Conservation (phyloP, 148 eudicot genomes). For the Silene latifolia region DNA sequence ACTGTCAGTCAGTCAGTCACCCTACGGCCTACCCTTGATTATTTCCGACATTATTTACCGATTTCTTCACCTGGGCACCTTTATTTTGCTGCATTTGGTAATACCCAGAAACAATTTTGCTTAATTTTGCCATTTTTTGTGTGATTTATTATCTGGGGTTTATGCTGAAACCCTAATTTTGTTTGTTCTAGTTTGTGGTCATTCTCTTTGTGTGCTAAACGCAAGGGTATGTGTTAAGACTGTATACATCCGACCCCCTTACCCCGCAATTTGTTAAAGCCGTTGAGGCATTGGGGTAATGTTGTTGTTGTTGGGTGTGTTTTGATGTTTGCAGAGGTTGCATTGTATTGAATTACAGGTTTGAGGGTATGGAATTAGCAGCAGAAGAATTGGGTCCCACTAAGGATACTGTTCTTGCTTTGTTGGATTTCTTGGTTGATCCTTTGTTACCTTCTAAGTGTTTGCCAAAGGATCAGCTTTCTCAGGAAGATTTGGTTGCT, state of each 20-base stretch:
- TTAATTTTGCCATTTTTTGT: neutral
- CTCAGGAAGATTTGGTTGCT: conserved; percentile 51
- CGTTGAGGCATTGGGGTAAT: no score
- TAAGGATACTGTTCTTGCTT: conserved; percentile 54
- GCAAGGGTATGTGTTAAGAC: neutral
- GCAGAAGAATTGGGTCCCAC: conserved; percentile 30
- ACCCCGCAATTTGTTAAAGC: no score
- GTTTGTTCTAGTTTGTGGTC: neutral
- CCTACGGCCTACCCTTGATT: no score
- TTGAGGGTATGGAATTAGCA: conserved; percentile 22
- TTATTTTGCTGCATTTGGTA: conserved; percentile 16
- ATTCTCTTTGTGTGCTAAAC: no score
- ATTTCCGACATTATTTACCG: neutral
- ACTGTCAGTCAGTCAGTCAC: no score
- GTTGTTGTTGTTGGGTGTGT: neutral
- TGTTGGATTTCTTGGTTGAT: conserved; percentile 66
- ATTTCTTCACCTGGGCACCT: conserved; percentile 11
- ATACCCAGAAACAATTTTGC: conserved; percentile 26
- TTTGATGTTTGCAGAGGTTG: conserved; percentile 16
- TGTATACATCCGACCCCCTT: no score
- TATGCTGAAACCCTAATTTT: conserved; percentile 2
- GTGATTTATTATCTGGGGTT: neutral
- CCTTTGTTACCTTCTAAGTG: conserved; percentile 56
- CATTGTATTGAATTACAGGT: conserved; percentile 15
- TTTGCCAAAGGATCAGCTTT: conserved; percentile 23